A percentile compares a stretch with the other conserved stretches of the same genome.
These are phyloP conservation scores for Hyphochytrium catenoides DNA, from an alignment of 352 stramenopile species.

Conservation along the genomic window DNA sequence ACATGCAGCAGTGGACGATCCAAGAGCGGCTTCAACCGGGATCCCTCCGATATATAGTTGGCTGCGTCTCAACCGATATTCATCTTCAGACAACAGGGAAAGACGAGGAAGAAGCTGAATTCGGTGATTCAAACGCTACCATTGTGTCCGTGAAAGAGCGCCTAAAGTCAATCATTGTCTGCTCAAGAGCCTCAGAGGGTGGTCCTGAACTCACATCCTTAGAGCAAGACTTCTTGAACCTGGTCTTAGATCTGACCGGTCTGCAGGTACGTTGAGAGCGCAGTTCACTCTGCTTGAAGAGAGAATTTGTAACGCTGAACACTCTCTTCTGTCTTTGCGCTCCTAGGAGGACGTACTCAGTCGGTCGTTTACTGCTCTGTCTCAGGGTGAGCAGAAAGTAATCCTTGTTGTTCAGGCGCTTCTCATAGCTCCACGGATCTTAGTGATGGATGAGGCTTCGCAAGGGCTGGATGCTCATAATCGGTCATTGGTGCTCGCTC, in stretches of 20 bases:
- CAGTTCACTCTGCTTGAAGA: neutral
- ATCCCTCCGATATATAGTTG: constrained; percentile 14
- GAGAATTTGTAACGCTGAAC: neutral
- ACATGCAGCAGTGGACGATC: constrained; percentile 2
- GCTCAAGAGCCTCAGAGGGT: neutral
- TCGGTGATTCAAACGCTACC: constrained; percentile 3
- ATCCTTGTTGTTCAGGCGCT: constrained; percentile 58
- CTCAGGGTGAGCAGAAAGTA: constrained; percentile 74
- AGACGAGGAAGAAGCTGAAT: constrained; percentile 18
- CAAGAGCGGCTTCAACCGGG: constrained; percentile 2
- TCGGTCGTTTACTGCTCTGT: constrained; percentile 34
- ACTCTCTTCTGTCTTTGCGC: neutral
- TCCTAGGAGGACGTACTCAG: constrained; percentile 5
- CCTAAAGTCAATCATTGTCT: neutral
- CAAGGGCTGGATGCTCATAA: constrained; percentile 68
- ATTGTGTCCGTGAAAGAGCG: constrained; percentile 3
- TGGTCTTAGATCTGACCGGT: constrained; percentile 15
- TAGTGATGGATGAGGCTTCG: constrained; percentile 74
- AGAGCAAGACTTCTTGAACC: constrained; percentile 13
- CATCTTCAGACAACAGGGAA: constrained; percentile 46
- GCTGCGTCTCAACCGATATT: constrained; percentile 63
- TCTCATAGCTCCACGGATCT: constrained; percentile 29
- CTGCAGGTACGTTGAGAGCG: constrained; percentile 10
- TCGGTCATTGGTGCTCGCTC: constrained; percentile 31
- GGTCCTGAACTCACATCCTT: too few species aligned